Conservation (phyloP, 352 stramenopile species). For the Lagenidium sp. region DNA sequence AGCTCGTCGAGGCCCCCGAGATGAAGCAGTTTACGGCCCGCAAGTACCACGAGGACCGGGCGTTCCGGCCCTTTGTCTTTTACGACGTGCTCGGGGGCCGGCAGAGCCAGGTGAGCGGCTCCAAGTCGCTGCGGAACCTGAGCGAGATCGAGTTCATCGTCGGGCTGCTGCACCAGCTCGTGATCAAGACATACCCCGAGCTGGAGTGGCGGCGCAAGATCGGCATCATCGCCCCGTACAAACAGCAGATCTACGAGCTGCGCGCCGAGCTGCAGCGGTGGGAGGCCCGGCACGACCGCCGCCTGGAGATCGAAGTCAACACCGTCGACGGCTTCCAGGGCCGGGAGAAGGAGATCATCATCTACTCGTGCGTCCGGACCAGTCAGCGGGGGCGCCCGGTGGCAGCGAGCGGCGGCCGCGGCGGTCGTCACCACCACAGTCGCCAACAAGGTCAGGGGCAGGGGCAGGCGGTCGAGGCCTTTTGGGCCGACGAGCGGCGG, state of each 20-base stretch:
- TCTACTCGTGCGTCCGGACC: conserved; percentile 96
- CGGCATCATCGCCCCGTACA: conserved; percentile 98
- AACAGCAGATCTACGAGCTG: conserved; percentile 94
- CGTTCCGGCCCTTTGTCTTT: conserved; percentile 59
- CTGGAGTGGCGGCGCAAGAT: conserved; percentile 88
- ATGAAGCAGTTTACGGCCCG: conserved; percentile 73
- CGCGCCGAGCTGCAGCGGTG: conserved; percentile 59
- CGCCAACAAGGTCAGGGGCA: conserved; percentile 30
- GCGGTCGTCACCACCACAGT: conserved; percentile 57
- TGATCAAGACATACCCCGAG: conserved; percentile 67
- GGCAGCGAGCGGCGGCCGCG: not conserved
- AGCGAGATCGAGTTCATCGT: conserved; percentile 69
- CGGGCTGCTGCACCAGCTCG: conserved; percentile 85
- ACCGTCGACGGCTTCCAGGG: conserved; percentile 98
- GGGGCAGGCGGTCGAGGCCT: conserved; percentile 48
- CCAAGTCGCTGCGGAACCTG: conserved; percentile 69
- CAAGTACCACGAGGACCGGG: conserved; percentile 32
- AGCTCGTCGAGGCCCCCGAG: conserved; percentile 81
- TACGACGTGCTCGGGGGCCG: conserved; percentile 43
- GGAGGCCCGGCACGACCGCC: conserved; percentile 31
- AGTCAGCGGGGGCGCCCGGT: conserved; percentile 9
- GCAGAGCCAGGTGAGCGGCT: conserved; percentile 64
- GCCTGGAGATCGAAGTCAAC: conserved; percentile 78
- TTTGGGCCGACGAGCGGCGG: conserved; percentile 96
- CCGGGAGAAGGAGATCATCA: conserved; percentile 97